These are phyloP conservation scores for Mycena leptocephala DNA, from an alignment of 768 basidiomycete species.

Conservation along the genomic window DNA sequence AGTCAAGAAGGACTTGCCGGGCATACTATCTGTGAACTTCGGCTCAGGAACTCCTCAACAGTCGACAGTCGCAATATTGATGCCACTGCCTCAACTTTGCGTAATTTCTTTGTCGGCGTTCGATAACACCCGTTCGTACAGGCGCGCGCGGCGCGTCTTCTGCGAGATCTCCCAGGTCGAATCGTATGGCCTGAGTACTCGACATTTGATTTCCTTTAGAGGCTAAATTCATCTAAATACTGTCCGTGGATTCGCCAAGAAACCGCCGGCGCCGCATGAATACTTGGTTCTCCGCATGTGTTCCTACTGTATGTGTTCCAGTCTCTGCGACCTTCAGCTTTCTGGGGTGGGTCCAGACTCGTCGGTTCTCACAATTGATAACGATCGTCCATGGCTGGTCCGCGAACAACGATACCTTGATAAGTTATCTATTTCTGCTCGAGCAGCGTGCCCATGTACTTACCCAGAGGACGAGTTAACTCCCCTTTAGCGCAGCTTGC, in stretches of 20 bases:
- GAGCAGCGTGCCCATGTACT: background rate
- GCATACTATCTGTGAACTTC: too few relatives aligned
- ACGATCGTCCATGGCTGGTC: background rate
- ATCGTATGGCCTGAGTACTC: background rate
- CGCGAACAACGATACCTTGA: background rate
- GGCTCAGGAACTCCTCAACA: too few relatives aligned
- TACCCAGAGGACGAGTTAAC: background rate
- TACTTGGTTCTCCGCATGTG: constrained; percentile 1
- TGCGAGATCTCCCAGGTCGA: background rate
- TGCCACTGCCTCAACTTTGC: too few relatives aligned
- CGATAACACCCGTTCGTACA: too few relatives aligned
- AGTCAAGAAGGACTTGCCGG: too few relatives aligned
- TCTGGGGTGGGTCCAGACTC: background rate
- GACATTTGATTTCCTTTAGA: too few relatives aligned
- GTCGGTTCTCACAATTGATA: background rate
- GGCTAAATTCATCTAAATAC: too few relatives aligned
- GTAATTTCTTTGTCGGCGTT: too few relatives aligned
- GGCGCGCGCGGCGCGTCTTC: too few relatives aligned
- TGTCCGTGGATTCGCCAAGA: background rate
- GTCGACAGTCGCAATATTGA: too few relatives aligned
- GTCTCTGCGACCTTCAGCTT: background rate
- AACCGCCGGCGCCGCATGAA: constrained; percentile 1
- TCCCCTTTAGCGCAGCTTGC: constrained; percentile 1
- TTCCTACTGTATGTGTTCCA: background rate
- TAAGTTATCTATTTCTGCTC: background rate